Conservation (phyloP, 2,329 filamentous ascomycete species). For the Conoideocrella luteorostrata region DNA sequence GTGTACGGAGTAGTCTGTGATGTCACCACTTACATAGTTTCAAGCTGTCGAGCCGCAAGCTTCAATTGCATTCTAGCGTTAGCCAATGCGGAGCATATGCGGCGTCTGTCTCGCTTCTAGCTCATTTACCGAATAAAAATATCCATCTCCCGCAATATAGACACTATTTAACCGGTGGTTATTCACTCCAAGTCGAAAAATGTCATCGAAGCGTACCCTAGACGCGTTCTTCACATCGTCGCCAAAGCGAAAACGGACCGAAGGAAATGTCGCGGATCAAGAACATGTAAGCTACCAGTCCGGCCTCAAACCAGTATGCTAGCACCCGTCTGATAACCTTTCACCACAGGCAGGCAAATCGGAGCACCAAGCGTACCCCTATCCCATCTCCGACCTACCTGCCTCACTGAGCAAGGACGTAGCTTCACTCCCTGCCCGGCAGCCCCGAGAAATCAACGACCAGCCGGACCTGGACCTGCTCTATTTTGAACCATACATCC, state of each 20-base stretch:
- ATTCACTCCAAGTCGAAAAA: not conserved
- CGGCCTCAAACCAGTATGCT: too few species aligned
- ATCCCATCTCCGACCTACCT: conserved; percentile 41
- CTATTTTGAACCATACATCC: conserved; percentile 69
- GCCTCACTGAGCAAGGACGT: conserved; percentile 31
- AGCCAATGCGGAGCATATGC: too few species aligned
- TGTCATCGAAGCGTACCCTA: conserved; percentile 45
- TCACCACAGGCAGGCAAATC: conserved; percentile 13
- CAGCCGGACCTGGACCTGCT: conserved; percentile 66
- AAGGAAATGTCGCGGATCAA: conserved; percentile 3
- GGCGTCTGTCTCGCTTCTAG: too few species aligned
- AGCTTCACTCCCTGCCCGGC: conserved; percentile 40
- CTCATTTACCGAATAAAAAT: too few species aligned
- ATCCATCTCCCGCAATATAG: too few species aligned
- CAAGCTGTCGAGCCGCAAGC: too few species aligned
- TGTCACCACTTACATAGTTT: too few species aligned
- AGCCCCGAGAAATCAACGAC: conserved; percentile 53
- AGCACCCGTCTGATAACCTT: too few species aligned
- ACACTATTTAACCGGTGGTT: not conserved
- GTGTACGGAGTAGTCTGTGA: too few species aligned
- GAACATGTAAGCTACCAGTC: not conserved
- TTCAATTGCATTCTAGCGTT: too few species aligned
- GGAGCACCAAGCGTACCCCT: conserved; percentile 41
- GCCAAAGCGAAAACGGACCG: conserved; percentile 16
- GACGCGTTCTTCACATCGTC: conserved; percentile 56